Conservation (phyloP, 768 basidiomycete species). For the Clavulina sp. region DNA sequence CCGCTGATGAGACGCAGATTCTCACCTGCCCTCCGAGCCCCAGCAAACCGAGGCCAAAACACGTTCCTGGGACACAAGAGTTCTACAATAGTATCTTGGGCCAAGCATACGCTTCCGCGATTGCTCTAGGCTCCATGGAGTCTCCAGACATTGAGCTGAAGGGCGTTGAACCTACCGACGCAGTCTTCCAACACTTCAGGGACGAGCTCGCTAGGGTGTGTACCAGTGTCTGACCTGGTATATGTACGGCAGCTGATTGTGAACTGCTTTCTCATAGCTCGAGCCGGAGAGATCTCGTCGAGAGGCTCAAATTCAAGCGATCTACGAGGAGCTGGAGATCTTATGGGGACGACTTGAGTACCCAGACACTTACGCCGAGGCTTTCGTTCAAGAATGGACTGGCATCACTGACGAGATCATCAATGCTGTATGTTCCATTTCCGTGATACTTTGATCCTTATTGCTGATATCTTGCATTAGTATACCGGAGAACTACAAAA, state of each 20-base stretch:
- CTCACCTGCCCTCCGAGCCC: not conserved
- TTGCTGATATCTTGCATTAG: conserved; percentile 11
- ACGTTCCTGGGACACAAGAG: conserved; percentile 3
- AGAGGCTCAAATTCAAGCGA: conserved; percentile 72
- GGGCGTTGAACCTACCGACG: conserved; percentile 59
- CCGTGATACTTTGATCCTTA: not conserved
- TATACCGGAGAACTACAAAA: conserved; percentile 84
- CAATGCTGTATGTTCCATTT: conserved; percentile 27
- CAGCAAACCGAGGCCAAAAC: not conserved
- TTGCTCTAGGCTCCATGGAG: conserved; percentile 37
- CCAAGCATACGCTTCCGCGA: conserved; percentile 42
- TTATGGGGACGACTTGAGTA: conserved; percentile 83
- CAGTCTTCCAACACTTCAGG: conserved; percentile 60
- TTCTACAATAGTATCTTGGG: conserved; percentile 37
- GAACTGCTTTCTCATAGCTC: conserved; percentile 21
- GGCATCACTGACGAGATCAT: conserved; percentile 68
- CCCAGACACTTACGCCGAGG: conserved; percentile 62
- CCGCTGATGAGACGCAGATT: not conserved
- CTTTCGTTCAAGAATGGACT: conserved; percentile 70
- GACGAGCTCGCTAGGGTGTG: conserved; percentile 10
- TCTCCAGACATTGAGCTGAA: conserved; percentile 40
- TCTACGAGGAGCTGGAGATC: conserved; percentile 85
- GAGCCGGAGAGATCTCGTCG: conserved; percentile 56
- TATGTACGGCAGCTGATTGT: too few species aligned
- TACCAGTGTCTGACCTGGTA: not conserved